phyloP scores from a whole-genome alignment of 129 eudicot genomes.

The Tanacetum coccineum region DNA sequence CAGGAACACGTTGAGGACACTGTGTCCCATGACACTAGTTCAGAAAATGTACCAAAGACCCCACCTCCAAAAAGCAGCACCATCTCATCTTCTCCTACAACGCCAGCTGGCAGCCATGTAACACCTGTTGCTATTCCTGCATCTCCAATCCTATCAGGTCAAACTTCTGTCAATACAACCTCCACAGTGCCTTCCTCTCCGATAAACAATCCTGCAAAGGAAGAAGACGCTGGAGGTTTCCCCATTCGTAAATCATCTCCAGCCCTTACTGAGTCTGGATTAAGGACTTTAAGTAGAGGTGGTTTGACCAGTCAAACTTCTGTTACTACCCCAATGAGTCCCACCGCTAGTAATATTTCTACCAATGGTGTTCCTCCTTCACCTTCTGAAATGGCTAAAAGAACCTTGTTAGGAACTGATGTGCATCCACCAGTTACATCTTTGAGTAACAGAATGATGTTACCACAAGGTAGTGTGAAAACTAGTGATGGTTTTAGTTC shows the following conservation, averaged over 20 bases:
- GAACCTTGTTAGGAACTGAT: conserved; percentile 63
- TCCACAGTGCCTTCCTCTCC: conserved; percentile 51
- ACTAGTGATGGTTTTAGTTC: conserved; percentile 35
- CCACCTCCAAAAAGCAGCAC: conserved; percentile 67
- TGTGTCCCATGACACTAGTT: conserved; percentile 51
- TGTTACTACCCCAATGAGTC: conserved; percentile 43
- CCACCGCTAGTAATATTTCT: conserved; percentile 45
- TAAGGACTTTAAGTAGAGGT: conserved; percentile 61
- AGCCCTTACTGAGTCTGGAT: conserved; percentile 57
- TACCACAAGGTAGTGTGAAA: conserved; percentile 57
- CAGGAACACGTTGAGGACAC: conserved; percentile 70
- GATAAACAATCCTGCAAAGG: conserved; percentile 40
- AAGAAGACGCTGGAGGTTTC: conserved; percentile 61
- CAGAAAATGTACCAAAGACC: conserved; percentile 61
- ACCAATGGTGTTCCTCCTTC: conserved; percentile 57
- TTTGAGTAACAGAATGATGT: conserved; percentile 64
- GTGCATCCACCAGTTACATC: conserved; percentile 59
- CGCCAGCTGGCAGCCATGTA: conserved; percentile 55
- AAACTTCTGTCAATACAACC: conserved; percentile 37
- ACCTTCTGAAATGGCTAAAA: conserved; percentile 65
- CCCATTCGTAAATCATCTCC: conserved; percentile 77
- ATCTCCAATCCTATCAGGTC: conserved; percentile 37
- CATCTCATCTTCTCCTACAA: conserved; percentile 54
- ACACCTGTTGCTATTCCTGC: conserved; percentile 39
- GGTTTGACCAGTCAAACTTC: conserved; percentile 51